Base-by-base conservation (phyloP, 192 early-diverging fungal genomes). In the Backusella psychrophila region DNA sequence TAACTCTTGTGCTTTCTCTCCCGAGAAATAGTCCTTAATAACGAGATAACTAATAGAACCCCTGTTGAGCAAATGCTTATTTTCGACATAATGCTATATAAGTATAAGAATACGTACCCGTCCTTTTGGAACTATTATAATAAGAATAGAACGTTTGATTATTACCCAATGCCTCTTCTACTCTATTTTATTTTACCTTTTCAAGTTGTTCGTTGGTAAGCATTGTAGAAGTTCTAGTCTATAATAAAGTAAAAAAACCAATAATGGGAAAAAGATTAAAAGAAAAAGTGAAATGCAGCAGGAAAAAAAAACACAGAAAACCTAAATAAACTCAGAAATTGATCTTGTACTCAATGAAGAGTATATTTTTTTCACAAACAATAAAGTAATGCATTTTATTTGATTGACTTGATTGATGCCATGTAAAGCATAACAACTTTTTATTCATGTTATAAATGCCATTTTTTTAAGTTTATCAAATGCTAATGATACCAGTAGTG, bases 1-100 rank as follows among this genome's bases (percentile, higher is more conserved):
- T 17, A 93, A 81, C 14, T 53, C 76, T 15, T 81, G 66, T 1
- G 84, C 84, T 67, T 87, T 81, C 3, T 84, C 86, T 9, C 52
- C 36, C 21, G 85, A 77, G 81, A 93, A 94, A 79, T 93, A 94
- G 81, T 93, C 73, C 7, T 83, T 84, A 35, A 94, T 87, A 66
- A 88, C 90, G 1, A 92, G 83, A 66, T 85, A 94, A 23, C 93
- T 88, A 33, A 31, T 29, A 11, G 0, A 56, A 36, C 19, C 26
- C 56, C 56, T 63, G 29, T 31, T 63, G 2, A 63, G 4, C 26
- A 63, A 63, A 63, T 33, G 46, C 46, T 49, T 49, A 49, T 49
- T 49, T 49, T n/a, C 17, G 8, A 63, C 11, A 26, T 11, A 23
- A 63, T 29, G 56, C 56, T 14, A 26, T 15, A 26, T 4, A 29